These are phyloP conservation scores for Onygenales sp. DNA, from an alignment of 2,329 filamentous ascomycete genomes.

Conservation along the genomic window DNA sequence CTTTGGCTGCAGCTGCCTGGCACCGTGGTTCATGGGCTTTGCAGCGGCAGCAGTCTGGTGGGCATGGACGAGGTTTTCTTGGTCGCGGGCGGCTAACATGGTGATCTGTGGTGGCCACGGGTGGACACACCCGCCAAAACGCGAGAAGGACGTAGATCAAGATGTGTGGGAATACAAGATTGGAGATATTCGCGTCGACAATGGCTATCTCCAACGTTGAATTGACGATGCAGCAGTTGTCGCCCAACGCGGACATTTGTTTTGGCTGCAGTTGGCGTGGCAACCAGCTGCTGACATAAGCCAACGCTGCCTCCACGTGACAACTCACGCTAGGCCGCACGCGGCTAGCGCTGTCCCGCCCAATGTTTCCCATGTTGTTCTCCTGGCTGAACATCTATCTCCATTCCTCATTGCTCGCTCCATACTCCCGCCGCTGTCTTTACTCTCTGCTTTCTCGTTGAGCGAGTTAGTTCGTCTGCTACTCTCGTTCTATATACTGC, in stretches of 20 bases:
- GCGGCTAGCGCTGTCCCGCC: no score
- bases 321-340: no score
- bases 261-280: not conserved
- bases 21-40: slow-evolving; percentile 62
- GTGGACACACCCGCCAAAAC: not conserved
- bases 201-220: no score
- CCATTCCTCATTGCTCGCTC: no score
- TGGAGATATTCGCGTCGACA: no score
- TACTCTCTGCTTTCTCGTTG: not conserved
- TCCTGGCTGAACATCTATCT: no score
- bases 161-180: no score
- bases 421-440: not conserved
- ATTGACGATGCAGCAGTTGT: no score
- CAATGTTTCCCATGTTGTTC: no score
- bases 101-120: slow-evolving; percentile 12
- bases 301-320: no score
- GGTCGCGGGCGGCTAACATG: slow-evolving; percentile 74
- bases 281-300: not conserved
- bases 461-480: not conserved
- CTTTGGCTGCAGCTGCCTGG: slow-evolving; percentile 57
- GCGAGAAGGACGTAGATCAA: no score
- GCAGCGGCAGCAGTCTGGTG: slow-evolving; percentile 61
- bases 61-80: slow-evolving; percentile 75
- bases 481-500: slow-evolving; percentile 10
- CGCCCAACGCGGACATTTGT: not conserved